Evolutionary conservation across 495 filamentous ascomycete genomes (phyloP), one percentile per base, ranked within the genome.

Genomic region (Hapsidospora chrysogenum): DNA sequence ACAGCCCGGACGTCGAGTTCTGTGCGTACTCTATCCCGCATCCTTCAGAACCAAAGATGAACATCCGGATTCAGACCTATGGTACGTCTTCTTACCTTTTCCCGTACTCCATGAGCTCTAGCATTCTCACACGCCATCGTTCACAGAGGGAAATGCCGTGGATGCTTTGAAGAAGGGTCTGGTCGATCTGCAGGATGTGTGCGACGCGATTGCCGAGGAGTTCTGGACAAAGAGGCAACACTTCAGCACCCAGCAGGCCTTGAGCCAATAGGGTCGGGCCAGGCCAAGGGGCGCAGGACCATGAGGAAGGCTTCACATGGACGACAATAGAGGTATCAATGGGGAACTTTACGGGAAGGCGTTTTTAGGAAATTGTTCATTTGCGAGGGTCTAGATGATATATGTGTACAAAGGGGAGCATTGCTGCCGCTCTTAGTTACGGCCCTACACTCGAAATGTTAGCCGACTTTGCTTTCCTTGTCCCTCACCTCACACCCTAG

Each of bases 21-120:
- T 96, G 92, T 60, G 89, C 86, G 29, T 96, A 97, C 52, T 85
- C 89, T 3, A 96, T 97, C 36, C 89, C 89, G 7, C 89, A 97
- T 61, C 89, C 92, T 22, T 92, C 86, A 13, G 89, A 97, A 50
- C 58, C 74, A 9, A 86, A 92, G 58, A 94, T 97, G 89, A 92
- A 95, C 51, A 57, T 97, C 19, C 73, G 89, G 37, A 95, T 97
- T 42, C 89, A 97, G 58, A 97, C 87, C 35, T 93, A 80, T 44
- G 82, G 89, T 94, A 57, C 47, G 73, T 59, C 13, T 11, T 26
- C 23, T 15, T 27, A 14, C 13, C 9, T 8, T 23, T 2, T 13
- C 23, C 23, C 23, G 7, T 7, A 0, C 9, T 4, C 16, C 18
- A 22, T 33, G 17, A n/a, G 13, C 6, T 22, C 3, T 11, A 32